Evolutionary conservation across 2,329 filamentous ascomycete species (phyloP), one percentile per base, ranked within the genome.

Genomic region (Juglanconis sp.): DNA sequence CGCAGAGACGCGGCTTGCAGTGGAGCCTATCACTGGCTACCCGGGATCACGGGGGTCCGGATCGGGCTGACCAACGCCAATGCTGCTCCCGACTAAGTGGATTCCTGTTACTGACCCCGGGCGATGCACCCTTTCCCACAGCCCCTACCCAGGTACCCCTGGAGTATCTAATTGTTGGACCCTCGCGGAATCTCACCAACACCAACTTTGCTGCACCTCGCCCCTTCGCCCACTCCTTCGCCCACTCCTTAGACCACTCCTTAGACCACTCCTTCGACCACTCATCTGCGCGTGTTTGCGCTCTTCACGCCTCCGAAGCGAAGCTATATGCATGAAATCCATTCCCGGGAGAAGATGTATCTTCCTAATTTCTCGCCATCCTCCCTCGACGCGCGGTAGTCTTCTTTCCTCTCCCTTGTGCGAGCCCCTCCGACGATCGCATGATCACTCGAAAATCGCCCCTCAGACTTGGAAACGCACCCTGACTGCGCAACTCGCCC

Each of bases 61-160:
- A 46, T 38, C 38, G 50, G 58, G 54, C 58, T 38, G 53, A 34
- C 46, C 61, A 58, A 17, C 40, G 52, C 61, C 61, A 63, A 60
- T 61, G 53, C 52, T 55, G 53, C n/a, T 42, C 57, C 57, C 52
- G 57, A 54, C 46, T 40, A 46, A 36, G 44, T 35, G 57, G 49
- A 47, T 44, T 52, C 44, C 53, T 60, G 53, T 53, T 57, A 62
- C 56, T 56, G 52, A 54, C 60, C 56, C 59, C 46, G 31, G 59
- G 54, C 59, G 48, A 30, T n/a, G 4, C 24, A 48, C 31, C 55
- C 47, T n/a, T 24, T 8, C n/a, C 11, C 40, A 13, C n/a, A 5
- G 40, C 40, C 40, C 7, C 40, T 42, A 5, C 40, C 40, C 8
- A 24, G 24, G 24, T 24, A 24, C 40, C 40, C 40, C 40, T 42